Conservation (phyloP, 1,284 basidiomycete species). For the Bjerkandera adusta region DNA sequence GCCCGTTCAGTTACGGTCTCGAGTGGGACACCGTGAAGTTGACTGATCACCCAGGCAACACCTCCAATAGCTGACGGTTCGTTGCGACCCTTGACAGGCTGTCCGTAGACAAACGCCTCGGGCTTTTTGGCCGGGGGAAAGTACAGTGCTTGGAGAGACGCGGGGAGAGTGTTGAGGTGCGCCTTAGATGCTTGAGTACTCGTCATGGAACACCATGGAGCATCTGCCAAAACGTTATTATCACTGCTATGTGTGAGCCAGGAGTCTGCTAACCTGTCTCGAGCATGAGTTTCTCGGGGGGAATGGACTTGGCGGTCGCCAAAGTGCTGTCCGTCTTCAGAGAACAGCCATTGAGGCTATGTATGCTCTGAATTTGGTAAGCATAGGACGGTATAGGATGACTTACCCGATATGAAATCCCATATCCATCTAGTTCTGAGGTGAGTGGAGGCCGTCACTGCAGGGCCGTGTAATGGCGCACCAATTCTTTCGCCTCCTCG, state of each 20-base stretch:
- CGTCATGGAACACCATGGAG: slow-evolving; percentile 84
- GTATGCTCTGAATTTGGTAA: not conserved
- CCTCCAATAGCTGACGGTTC: slow-evolving; percentile 76
- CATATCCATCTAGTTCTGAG: slow-evolving; percentile 54
- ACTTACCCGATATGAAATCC: slow-evolving; percentile 64
- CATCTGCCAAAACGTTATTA: slow-evolving; percentile 46
- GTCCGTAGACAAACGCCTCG: slow-evolving; percentile 63
- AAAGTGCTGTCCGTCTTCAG: slow-evolving; percentile 81
- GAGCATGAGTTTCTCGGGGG: slow-evolving; percentile 66
- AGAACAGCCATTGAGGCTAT: slow-evolving; percentile 79
- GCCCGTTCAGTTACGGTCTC: slow-evolving; percentile 59
- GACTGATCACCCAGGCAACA: slow-evolving; percentile 77
- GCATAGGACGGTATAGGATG: not conserved
- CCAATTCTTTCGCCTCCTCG: slow-evolving; percentile 69
- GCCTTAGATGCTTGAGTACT: slow-evolving; percentile 71
- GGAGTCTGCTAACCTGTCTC: slow-evolving; percentile 68
- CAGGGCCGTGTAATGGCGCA: slow-evolving; percentile 34
- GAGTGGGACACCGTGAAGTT: slow-evolving; percentile 51
- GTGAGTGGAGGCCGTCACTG: slow-evolving; percentile 7
- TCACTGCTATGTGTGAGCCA: not conserved
- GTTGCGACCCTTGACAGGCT: slow-evolving; percentile 79
- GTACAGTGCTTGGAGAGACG: slow-evolving; percentile 47
- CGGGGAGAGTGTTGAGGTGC: slow-evolving; percentile 54
- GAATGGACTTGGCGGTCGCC: slow-evolving; percentile 57
- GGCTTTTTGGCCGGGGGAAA: slow-evolving; percentile 59